Base-by-base conservation (phyloP, 192 early-diverging fungal genomes). In the Coemansia sp. region DNA sequence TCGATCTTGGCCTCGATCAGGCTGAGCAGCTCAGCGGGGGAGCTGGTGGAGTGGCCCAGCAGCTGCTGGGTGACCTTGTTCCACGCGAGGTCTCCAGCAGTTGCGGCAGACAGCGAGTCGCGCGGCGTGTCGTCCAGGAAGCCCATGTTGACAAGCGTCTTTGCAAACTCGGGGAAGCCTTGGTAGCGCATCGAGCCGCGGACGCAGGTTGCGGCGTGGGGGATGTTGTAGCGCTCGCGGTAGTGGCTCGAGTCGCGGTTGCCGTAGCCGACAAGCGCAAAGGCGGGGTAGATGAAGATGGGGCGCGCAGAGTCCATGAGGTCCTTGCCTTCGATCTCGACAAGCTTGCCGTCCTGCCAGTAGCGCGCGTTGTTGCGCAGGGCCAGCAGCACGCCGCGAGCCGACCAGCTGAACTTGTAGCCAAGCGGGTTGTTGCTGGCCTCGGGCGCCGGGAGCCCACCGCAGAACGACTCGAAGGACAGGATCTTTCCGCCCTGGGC, bases 381-480 rank as follows among this genome's bases (percentile, higher is more conserved):
- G 28, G 97, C 97, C 47, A 99, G 86, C 44, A 99, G 83, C n/a
- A 99, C 97, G 57, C 97, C 97, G 67, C 95, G 90, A 17, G 96
- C 90, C 40, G 91, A 94, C 97, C 97, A 99, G 66, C 88, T 91
- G 84, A 99, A 99, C 79, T 99, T 99, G 91, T 99, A 99, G 44
- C 97, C 97, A 31, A 99, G 86, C 59, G 97, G 97, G 79, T 98
- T 98, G 87, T 96, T 94, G 57, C 90, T 92, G 57, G 85, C 82
- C 81, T 99, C 97, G 17, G 97, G 97, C 48, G 96, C 97, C 15
- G 97, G 97, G 59, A 99, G 87, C 50, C 97, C 97, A 60, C 97
- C 96, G 82, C 97, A 99, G 89, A 92, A 99, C 13, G 94, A 96
- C 47, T 90, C 82, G 79, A 98, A 99, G 9, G 88, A 87, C 25